Base-by-base conservation (phyloP, 192 early-diverging fungal species). In the Blastocladiella britannica region DNA sequence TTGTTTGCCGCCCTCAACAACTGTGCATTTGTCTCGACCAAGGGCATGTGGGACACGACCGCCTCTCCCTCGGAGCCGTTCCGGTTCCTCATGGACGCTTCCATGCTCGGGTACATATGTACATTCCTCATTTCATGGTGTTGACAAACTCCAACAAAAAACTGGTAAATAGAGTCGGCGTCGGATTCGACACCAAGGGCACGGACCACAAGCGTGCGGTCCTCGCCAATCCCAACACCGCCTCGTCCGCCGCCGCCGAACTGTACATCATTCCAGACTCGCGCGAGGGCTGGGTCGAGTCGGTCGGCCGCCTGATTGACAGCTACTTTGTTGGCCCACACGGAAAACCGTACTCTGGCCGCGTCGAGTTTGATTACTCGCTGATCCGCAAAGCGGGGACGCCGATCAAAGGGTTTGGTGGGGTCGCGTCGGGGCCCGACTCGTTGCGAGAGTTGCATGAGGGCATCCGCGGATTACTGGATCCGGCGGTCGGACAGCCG, bases 161-260 rank as follows among this genome's bases (percentile, higher is more conserved):
- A 12, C n/a, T n/a, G n/a, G n/a, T n/a, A n/a, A n/a, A 26, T 25
- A 66, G 70, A 1, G 67, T 73, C n/a, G 72, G 72, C n/a, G 72
- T 73, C 5, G 72, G 72, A 4, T 73, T 73, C 37, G 72, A 73
- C 56, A 71, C 69, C 30, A 63, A 63, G 57, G 72, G 72, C n/a
- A 58, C 69, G 1, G 25, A 15, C 25, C 18, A 37, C 24, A 66
- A 59, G 3, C 28, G 25, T 0, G 29, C 26, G 2, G 58, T 71
- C 0, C 2, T 7, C 1, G 25, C 60, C 7, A 37, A 51, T 12
- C 12, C n/a, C 4, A 25, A 23, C 28, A 27, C 31, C 20, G 7
- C 43, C 3, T 20, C 37, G 9, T 7, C 28, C 4, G 52, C 53
- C 25, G 23, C 22, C 24, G n/a, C n/a, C n/a, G n/a, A n/a, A n/a